phyloP scores from a whole-genome alignment of 1,284 basidiomycete genomes.

The Marasmius fiardii region DNA sequence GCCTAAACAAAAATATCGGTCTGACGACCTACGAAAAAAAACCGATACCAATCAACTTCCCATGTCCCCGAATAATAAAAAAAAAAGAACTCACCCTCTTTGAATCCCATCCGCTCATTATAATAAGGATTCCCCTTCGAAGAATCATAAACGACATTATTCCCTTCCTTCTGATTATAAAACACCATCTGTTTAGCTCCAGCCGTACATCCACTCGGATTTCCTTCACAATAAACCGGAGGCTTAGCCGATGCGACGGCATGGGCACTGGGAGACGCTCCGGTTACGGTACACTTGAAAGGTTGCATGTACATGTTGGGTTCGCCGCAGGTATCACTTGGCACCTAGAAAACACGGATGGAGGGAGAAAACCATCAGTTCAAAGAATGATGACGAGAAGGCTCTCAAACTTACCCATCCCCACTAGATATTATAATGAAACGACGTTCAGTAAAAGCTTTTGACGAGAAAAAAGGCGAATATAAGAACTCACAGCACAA shows the following conservation, averaged over 20 bases:
- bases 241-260: slow-evolving; percentile 24
- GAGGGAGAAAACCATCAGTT: too few relatives aligned
- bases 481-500: slow-evolving; percentile 16
- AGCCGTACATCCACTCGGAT: slow-evolving; percentile 15
- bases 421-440: slow-evolving; percentile 12
- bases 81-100: not conserved
- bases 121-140: not conserved
- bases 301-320: slow-evolving; percentile 37
- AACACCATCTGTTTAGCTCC: slow-evolving; percentile 13
- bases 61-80: not conserved
- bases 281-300: slow-evolving; percentile 32
- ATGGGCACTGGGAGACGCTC: slow-evolving; percentile 17
- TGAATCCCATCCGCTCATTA: not conserved
- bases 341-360: slow-evolving; percentile 12
- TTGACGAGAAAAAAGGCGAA: not conserved
- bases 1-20: not conserved
- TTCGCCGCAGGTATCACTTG: slow-evolving; percentile 29
- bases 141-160: not conserved
- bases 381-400: not conserved
- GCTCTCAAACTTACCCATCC: slow-evolving; percentile 15
- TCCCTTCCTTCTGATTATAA: slow-evolving; percentile 15
- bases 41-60: too few relatives aligned
- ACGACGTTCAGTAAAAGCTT: not conserved
- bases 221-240: slow-evolving; percentile 29
- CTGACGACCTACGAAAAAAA: not conserved